Conservation (phyloP, 345 rosid species). For the Eucalyptus regnans region DNA sequence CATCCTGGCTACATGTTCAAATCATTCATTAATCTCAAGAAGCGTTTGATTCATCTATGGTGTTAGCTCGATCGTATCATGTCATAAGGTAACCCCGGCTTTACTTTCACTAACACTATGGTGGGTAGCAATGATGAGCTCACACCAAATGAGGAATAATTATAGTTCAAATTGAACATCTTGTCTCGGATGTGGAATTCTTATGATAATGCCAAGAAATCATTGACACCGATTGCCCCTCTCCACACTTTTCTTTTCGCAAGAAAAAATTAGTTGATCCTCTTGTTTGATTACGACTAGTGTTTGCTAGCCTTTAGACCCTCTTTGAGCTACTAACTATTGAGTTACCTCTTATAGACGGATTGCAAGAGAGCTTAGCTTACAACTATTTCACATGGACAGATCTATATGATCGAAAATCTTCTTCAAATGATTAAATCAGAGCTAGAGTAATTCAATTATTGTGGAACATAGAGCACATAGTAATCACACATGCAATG, state of each 20-base stretch:
- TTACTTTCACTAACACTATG: background rate
- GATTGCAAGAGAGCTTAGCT: background rate
- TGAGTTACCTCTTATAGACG: background rate
- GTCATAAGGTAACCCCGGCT: background rate
- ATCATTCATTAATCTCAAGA: background rate
- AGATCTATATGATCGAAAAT: background rate
- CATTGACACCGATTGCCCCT: background rate
- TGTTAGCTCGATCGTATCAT: background rate
- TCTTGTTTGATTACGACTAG: background rate
- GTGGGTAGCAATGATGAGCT: background rate
- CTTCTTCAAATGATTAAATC: background rate
- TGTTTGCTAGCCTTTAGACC: background rate
- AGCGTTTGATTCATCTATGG: background rate
- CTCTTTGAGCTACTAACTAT: background rate
- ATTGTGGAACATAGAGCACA: background rate
- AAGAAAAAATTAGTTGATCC: background rate
- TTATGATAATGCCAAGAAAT: background rate
- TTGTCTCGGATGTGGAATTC: background rate
- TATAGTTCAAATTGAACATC: background rate
- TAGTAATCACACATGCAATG: background rate
- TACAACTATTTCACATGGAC: background rate
- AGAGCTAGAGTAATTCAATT: background rate
- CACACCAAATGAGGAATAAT: background rate
- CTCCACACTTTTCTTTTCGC: background rate
- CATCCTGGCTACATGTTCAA: background rate